Base-by-base conservation (phyloP, 1,284 basidiomycete species). In the Cystobasidium sp. region DNA sequence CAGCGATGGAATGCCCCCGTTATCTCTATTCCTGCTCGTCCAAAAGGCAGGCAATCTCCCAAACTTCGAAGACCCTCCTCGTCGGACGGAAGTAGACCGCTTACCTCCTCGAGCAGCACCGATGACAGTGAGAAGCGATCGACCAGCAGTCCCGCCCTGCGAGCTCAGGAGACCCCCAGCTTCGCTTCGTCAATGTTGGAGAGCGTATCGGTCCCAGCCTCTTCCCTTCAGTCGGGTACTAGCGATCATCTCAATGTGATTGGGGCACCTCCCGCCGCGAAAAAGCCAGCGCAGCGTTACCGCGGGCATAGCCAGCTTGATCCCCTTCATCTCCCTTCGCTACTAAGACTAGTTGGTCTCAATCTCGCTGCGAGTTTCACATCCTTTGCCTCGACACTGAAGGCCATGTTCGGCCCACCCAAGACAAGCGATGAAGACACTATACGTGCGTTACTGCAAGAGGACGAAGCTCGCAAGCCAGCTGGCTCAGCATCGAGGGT, bases 321-420 rank as follows among this genome's bases (percentile, higher is more conserved):
- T 55, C 69, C 69, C 6, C 51, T 71, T 9, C 49, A 71, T n/a
- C n/a, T 71, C 8, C 69, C 69, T 8, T 71, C 69, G 1, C 39
- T 71, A 16, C 31, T 71, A 37, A 52, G 69, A 41, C 59, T 71
- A 10, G 47, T 71, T 1, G 69, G 69, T 1, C 31, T 71, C 37
- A 71, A 64, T 39, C 41, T 71, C n/a, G 69, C 56, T 10, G 46
- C 58, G 20, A 64, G 47, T 61, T 71, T 71, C 20, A 6, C 44
- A 5, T 22, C 59, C 49, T 14, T 58, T 7, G 20, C 43, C 5
- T 31, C 24, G 7, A 51, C 46, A 43, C 47, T 70, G 18, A 56
- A 46, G 12, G 43, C 43, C 9, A 43, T 41, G 10, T 61, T 70
- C 31, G 14, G 10, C 16, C 31, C 22, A 7, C 7, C 44, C 6